Evolutionary conservation across 345 rosid genomes (phyloP), one percentile per base, ranked within the genome.

Genomic region (Lepidium aucheri): DNA sequence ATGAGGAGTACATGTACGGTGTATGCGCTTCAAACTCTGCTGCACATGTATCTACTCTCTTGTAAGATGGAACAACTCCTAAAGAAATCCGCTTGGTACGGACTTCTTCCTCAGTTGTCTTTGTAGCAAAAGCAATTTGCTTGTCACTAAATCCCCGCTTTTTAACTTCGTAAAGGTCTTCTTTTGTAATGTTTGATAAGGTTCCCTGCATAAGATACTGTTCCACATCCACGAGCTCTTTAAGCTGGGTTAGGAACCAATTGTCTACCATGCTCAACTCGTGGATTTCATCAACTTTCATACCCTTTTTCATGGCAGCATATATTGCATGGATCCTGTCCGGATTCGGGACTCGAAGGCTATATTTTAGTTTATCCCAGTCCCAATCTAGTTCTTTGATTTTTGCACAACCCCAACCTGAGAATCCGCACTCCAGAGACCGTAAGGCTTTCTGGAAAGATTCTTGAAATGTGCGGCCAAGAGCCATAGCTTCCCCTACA

Each of bases 21-120:
- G 99, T 90, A 64, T 86, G 78, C 6, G 99, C 97, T 82, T 94
- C 97, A 67, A 94, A 91, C 78, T 94, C 99, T 10, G 99, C 97
- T 61, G 99, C 97, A 71, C 99, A 91, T 17, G 99, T 91, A 77
- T 94, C 99, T 12, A 94, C 99, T 69, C 96, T 78, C 79, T 94
- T 94, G 69, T 83, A 94, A 64, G 87, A 78, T 22, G 99, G 99
- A 72, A 77, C 65, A 74, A 91, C 87, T 63, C 97, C 95, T 35
- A 89, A 60, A 20, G 84, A 83, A 14, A 84, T 60, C 11, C 96
- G 78, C 66, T 77, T 85, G 34, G 49, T 76, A 2, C 97, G 86
- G 47, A 94, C 91, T 74, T 88, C 93, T 67, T 83, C 87, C 77
- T 91, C 95, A 4, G 88, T 83, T 15, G 97, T 81, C 74, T 89